Evolutionary conservation across 2,329 filamentous ascomycete species (phyloP).

Genomic region (Aureobasidium sp.): DNA sequence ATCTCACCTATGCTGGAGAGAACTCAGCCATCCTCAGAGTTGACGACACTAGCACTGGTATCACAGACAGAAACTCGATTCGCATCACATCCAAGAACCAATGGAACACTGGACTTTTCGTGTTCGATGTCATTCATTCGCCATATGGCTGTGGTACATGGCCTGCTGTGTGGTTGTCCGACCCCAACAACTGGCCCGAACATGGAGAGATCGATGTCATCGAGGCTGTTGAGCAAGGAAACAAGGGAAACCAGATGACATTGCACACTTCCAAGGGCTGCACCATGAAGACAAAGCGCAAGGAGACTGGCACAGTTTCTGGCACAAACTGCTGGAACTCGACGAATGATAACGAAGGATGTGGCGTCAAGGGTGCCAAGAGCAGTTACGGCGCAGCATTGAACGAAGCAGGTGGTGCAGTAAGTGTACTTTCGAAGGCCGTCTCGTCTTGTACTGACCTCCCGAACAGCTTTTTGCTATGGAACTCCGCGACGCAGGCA

Average conservation of each 20-base stretch:
- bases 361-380: slow-evolving; percentile 23
- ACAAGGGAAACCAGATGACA: slow-evolving; percentile 24
- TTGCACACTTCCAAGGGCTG: slow-evolving; percentile 29
- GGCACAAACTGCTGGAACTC: slow-evolving; percentile 24
- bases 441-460: no score
- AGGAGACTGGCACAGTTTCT: slow-evolving; percentile 29
- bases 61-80: slow-evolving; percentile 54
- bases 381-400: slow-evolving; percentile 29
- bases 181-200: slow-evolving; percentile 53
- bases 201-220: slow-evolving; percentile 33
- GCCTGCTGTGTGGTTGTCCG: slow-evolving; percentile 60
- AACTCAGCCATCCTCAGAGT: slow-evolving; percentile 24
- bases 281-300: slow-evolving; percentile 26
- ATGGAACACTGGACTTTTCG: slow-evolving; percentile 57
- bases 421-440: no score
- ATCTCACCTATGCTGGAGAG: slow-evolving; percentile 25
- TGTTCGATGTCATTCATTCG: slow-evolving; percentile 59
- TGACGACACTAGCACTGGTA: slow-evolving; percentile 23
- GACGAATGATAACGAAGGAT: slow-evolving; percentile 26
- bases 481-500: slow-evolving; percentile 54
- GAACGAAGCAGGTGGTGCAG: slow-evolving; percentile 28
- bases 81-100: slow-evolving; percentile 54
- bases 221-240: slow-evolving; percentile 31
- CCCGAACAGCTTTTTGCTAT: slow-evolving; percentile 42
- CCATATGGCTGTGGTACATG: slow-evolving; percentile 59